Evolutionary conservation across 441 rosid genomes (phyloP), one percentile per base, ranked within the genome.

Genomic region (Euphorbia celastroides): DNA sequence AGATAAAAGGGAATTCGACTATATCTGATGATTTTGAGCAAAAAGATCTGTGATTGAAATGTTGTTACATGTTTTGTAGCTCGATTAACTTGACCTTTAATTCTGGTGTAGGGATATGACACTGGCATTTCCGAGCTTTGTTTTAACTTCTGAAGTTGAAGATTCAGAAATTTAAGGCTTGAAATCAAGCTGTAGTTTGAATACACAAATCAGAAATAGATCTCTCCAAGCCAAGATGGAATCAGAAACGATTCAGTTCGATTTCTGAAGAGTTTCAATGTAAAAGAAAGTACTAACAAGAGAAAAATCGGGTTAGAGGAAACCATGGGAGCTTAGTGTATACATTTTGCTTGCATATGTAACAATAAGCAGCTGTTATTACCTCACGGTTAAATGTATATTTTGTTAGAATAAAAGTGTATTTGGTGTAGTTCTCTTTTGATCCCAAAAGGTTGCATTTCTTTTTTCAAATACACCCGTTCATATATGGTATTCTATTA

Each of bases 101-200:
- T 66, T 19, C 64, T 46, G 19, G 36, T 79, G 51, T 80, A 92
- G 98, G 87, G 98, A 89, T 64, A 88, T 89, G 78, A 86, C 83
- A 23, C 41, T 83, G 59, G 80, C 88, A 48, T 92, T 92, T 80
- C 96, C 98, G 27, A 89, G 94, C 76, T 92, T 89, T 36, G 73
- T 84, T 65, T n/a, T 68, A 60, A 75, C 66, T 38, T 41, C 88
- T 11, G 98, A 86, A 76, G 78, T 73, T 13, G 86, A 85, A 67
- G 96, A 92, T 54, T 41, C 67, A 6, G 83, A 88, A 52, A 20
- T 80, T 2, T 79, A 82, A 22, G n/a, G 75, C 60, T 60, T 22
- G 46, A 1, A 54, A 32, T 25, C 16, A 30, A 16, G 11, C 17
- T n/a, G n/a, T n/a, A n/a, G n/a, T 17, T 67, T 31, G 32, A 58